phyloP scores from a whole-genome alignment of 169 alveolate genomes.

The Miamiensis avidus region DNA sequence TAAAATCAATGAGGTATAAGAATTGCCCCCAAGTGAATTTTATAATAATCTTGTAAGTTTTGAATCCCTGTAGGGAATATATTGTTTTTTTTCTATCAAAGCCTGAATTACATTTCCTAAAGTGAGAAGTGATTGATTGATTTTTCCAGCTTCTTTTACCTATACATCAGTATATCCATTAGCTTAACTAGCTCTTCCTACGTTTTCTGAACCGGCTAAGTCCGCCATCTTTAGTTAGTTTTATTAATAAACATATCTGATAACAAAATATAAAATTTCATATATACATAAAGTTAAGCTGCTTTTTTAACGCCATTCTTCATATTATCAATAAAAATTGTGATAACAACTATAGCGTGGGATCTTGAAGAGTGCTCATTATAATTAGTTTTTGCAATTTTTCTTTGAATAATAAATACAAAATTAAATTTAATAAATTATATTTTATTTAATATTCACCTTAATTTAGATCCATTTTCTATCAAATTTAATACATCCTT shows the following conservation, averaged over 20 bases:
- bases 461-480: slow-evolving; percentile 75
- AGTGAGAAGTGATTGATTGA: slow-evolving; percentile 78
- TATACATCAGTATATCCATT: slow-evolving; percentile 67
- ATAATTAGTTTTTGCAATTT: slow-evolving; percentile 88
- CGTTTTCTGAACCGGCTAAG: slow-evolving; percentile 84
- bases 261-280: slow-evolving; percentile 26
- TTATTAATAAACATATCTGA: slow-evolving; percentile 37
- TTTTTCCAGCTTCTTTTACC: slow-evolving; percentile 69
- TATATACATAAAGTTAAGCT: not conserved
- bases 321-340: slow-evolving; percentile 79
- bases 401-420: slow-evolving; percentile 32
- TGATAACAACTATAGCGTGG: slow-evolving; percentile 88
- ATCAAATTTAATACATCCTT: slow-evolving; percentile 84
- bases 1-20: slow-evolving; percentile 76
- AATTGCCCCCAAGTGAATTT: slow-evolving; percentile 83
- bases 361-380: slow-evolving; percentile 87
- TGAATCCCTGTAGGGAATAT: slow-evolving; percentile 80
- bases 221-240: slow-evolving; percentile 73
- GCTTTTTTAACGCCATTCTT: slow-evolving; percentile 22
- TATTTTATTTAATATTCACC: slow-evolving; percentile 45
- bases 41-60: slow-evolving; percentile 70
- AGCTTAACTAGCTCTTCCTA: slow-evolving; percentile 66
- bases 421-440: too few relatives aligned
- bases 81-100: slow-evolving; percentile 70
- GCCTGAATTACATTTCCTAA: slow-evolving; percentile 76